These are phyloP conservation scores for Fusarium duplospermum DNA, from an alignment of 2,329 filamentous ascomycete genomes.

Conservation along the genomic window DNA sequence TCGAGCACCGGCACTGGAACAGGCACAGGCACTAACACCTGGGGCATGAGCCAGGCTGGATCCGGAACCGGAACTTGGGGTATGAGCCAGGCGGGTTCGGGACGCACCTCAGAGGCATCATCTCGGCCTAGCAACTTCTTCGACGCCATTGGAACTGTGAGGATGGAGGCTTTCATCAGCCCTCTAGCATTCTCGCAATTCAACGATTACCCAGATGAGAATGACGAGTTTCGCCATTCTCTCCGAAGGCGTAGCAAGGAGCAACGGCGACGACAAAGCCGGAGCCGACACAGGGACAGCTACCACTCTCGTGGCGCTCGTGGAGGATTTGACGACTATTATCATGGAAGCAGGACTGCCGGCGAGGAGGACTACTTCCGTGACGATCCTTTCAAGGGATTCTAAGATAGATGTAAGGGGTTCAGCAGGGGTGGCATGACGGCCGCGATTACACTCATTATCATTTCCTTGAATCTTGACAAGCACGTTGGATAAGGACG, in stretches of 20 bases:
- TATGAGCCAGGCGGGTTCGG: conserved; percentile 58
- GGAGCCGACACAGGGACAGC: conserved; percentile 65
- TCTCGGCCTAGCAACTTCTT: conserved; percentile 75
- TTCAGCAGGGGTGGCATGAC: conserved; percentile 12
- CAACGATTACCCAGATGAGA: conserved; percentile 60
- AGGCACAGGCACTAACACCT: neutral
- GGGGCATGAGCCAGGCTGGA: neutral
- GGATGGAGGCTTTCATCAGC: conserved; percentile 97
- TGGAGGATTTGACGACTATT: conserved; percentile 59
- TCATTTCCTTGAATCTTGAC: conserved; percentile 26
- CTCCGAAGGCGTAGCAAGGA: conserved; percentile 68
- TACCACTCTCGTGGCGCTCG: conserved; percentile 59
- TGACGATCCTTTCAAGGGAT: conserved; percentile 72
- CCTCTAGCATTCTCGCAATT: conserved; percentile 64
- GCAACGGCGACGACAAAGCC: conserved; percentile 62
- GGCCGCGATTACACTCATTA: conserved; percentile 22
- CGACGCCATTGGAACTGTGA: conserved; percentile 88
- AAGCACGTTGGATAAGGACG: conserved; percentile 15
- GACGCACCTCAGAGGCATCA: conserved; percentile 67
- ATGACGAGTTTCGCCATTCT: conserved; percentile 61
- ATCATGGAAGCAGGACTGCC: conserved; percentile 58
- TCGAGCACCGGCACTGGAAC: conserved; percentile 51
- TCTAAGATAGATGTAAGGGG: conserved; percentile 53
- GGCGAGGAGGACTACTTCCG: conserved; percentile 68
- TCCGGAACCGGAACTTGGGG: conserved; percentile 51